Evolutionary conservation across 2,329 filamentous ascomycete species (phyloP), one percentile per base, ranked within the genome.

Genomic region (Aspergillus texensis): DNA sequence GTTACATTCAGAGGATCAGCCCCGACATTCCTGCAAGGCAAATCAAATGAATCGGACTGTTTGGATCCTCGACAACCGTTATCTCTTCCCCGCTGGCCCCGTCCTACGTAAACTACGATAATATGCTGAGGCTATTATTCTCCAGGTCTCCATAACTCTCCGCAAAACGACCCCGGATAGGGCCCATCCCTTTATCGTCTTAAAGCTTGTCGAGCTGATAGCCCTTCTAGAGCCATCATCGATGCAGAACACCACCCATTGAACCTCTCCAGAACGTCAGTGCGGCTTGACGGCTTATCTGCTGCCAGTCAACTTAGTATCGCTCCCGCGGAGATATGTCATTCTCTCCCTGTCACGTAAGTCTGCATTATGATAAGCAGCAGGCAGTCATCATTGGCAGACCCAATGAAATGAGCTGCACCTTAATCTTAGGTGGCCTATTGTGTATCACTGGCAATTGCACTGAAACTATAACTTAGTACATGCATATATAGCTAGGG

Each of bases 301-400:
- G 4, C 26, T 52, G 16, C 48, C 48, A 52, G 48, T 52, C 26
- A 52, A 9, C 21, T 32, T 32, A 11, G 3, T 12, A 39, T 28
- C 52, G 16, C 3, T 4, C 34, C 30, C 52, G 21, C n/a, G 52
- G 32, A 55, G 52, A 55, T 34, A 39, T 10, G 52, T 39, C 32
- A 39, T 12, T 19, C 52, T n/a, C 21, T 21, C 28, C 34, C 57
- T 41, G 34, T 41, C 57, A 58, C 16, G 19, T 19, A 32, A 36
- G 30, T 26, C 36, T 43, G 30, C 34, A 54, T 39, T 10, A 26
- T 46, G 58, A 60, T 60, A 60, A 60, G 58, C 36, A 21, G 32
- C 32, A 30, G 34, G 28, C 52, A 36, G 6, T 6, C 52, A 39
- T 39, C 14, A 55, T 55, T 55, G 52, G 52, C 34, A 26, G 52